Base-by-base conservation (phyloP, 345 rosid species). In the Erucastrum elatum region DNA sequence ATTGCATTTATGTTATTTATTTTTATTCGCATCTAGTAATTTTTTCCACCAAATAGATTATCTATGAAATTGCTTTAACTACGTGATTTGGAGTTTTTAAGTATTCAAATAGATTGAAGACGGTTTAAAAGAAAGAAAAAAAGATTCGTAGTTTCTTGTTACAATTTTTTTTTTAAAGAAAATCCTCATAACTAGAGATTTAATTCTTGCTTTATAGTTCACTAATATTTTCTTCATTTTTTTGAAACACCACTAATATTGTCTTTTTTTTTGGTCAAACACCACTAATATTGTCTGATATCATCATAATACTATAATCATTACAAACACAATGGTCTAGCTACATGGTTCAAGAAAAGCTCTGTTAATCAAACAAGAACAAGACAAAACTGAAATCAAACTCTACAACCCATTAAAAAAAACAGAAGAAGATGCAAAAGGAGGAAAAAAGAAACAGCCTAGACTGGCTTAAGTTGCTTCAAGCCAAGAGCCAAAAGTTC, bases 401-500 rank as follows among this genome's bases (percentile, higher is more conserved):
- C 7, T 60, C 62, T 69, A 5, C 7, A 30, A 62, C n/a, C 41
- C 30, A 26, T 21, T 21, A 7, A n/a, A 61, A 27, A 0, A 39
- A 16, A 11, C 11, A 41, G 1, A 15, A 67, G 1, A 68, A 59
- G 21, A 31, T 67, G 60, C 21, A 4, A 51, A 64, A 25, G 4
- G 16, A 15, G 27, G 62, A 11, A 25, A 10, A 4, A 12, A 15
- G 4, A 17, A 35, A 3, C 25, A 11, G 4, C 34, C 67, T 61
- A 53, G n/a, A 29, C 13, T 46, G 29, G 62, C 37, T 60, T 76
- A 4, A 66, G 13, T 2, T 11, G 4, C 8, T 30, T 82, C 82
- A 94, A 83, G 97, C 97, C 80, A 92, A 72, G 71, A 89, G 96
- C 98, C 97, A 92, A 75, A 94, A 94, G 2, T 89, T 89, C 44